Conservation (phyloP, 2,329 filamentous ascomycete genomes). For the Epichloe scottii region DNA sequence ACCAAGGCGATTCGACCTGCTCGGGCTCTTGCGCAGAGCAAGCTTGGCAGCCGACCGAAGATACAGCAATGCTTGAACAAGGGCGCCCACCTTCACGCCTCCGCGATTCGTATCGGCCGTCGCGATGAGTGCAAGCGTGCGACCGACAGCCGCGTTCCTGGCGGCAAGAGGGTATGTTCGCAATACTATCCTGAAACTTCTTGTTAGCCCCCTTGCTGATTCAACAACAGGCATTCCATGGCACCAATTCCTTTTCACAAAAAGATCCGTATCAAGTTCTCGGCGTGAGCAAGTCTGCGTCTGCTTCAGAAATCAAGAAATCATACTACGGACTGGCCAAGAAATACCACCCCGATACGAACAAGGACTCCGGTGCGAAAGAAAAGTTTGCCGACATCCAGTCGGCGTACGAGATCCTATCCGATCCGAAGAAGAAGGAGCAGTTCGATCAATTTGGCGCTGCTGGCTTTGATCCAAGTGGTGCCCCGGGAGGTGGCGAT, state of each 20-base stretch:
- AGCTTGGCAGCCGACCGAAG: conserved; percentile 26
- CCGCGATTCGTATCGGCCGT: conserved; percentile 12
- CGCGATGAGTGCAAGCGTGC: conserved; percentile 10
- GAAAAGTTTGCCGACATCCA: conserved; percentile 92
- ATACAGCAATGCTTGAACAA: conserved; percentile 28
- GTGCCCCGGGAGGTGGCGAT: conserved; percentile 47
- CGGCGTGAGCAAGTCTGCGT: conserved; percentile 72
- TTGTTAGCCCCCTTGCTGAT: not conserved
- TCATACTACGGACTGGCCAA: conserved; percentile 96
- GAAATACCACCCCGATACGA: conserved; percentile 95
- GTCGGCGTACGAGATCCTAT: conserved; percentile 84
- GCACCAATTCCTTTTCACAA: conserved; percentile 39
- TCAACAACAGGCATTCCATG: conserved; percentile 43
- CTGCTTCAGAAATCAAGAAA: conserved; percentile 85
- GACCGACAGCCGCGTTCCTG: conserved; percentile 9
- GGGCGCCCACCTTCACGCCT: conserved; percentile 22
- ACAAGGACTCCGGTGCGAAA: conserved; percentile 87
- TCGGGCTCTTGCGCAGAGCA: conserved; percentile 32
- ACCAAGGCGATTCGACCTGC: conserved; percentile 33
- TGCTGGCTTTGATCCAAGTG: conserved; percentile 72
- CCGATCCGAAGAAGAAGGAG: conserved; percentile 84
- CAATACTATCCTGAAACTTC: not conserved
- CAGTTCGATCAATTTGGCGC: conserved; percentile 85
- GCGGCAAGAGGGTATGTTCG: conserved; percentile 17
- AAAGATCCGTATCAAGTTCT: conserved; percentile 81